Base-by-base conservation (phyloP, 2,329 filamentous ascomycete species). In the Colletotrichum eleusines region DNA sequence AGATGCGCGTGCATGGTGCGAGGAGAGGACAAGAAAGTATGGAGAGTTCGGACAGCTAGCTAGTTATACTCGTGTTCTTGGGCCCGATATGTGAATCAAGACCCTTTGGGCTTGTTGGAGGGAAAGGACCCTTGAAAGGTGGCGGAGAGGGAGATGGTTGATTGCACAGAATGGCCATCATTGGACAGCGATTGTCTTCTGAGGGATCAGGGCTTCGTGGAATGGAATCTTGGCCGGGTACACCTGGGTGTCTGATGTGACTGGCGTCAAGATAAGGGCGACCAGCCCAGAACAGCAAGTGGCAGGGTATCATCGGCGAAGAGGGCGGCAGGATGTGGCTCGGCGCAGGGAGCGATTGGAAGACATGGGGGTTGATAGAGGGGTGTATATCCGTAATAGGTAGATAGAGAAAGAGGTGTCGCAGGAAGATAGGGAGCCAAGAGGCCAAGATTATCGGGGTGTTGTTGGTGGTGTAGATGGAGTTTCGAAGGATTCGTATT, bases 231-330 rank as follows among this genome's bases (percentile, higher is more conserved):
- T 11, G 28, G 38, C 9, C 1, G 38, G n/a, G 0, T n/a, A 4
- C 57, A 50, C 46, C 57, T n/a, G 50, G n/a, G 35, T 8, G 26
- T 7, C 35, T 58, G 46, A 35, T 26, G 31, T 54, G 23, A 14
- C 31, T 53, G 40, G 44, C 53, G 38, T n/a, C 48, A 35, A 58
- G 68, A 68, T 71, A 68, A 68, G 51, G 53, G 33, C 14, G 46
- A n/a, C 2, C 46, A 20, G 26, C 68, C 64, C 40, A 46, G 57
- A 68, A 62, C 16, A 68, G 68, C 35, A 68, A 53, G 64, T 68
- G 31, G 28, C 38, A 26, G 23, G 64, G 44, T 8, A 26, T 44
- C 8, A 31, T 42, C 16, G 63, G 44, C 28, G 31, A 57, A 28
- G n/a, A 40, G n/a, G 31, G 16, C 38, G n/a, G 35, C 16, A 16